A percentile compares a stretch with the other conserved stretches of the same genome.
phyloP scores from a whole-genome alignment of 2,329 filamentous ascomycete species.

The Ceratocystis cacaofunesta region DNA sequence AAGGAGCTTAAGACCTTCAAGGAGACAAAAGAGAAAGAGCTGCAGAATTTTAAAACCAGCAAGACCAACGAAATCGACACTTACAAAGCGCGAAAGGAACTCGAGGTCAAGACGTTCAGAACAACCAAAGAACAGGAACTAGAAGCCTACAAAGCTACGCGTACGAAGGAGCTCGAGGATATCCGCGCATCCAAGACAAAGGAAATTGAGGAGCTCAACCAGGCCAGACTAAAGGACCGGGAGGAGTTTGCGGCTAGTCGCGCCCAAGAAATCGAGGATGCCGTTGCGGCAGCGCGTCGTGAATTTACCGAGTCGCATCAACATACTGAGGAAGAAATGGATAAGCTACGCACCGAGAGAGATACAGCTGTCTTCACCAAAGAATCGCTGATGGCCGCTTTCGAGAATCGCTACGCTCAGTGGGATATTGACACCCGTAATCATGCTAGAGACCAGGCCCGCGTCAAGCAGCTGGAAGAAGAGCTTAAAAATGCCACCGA shows the following conservation, averaged over 20 bases:
- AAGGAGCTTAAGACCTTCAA: constrained; percentile 14
- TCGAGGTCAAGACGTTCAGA: constrained; percentile 14
- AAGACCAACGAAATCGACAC: constrained; percentile 16
- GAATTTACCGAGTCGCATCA: constrained; percentile 9
- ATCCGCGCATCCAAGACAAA: constrained; percentile 9
- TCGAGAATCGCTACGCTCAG: constrained; percentile 14
- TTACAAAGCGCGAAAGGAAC: constrained; percentile 15
- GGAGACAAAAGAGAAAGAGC: constrained; percentile 10
- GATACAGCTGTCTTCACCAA: constrained; percentile 14
- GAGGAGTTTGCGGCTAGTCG: not conserved
- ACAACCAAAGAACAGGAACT: constrained; percentile 14
- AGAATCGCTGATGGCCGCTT: constrained; percentile 14
- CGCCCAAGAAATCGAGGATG: constrained; percentile 11
- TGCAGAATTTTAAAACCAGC: constrained; percentile 13
- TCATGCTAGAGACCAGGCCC: not conserved
- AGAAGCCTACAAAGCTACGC: constrained; percentile 13
- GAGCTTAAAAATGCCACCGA: constrained; percentile 10
- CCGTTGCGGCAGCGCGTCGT: not conserved
- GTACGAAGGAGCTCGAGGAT: constrained; percentile 14
- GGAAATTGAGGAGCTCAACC: constrained; percentile 12
- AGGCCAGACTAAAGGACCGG: constrained; percentile 1
- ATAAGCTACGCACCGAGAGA: constrained; percentile 11
- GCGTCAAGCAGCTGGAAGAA: not conserved
- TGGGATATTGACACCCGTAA: constrained; percentile 12
- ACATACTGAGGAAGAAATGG: not conserved